Evolutionary conservation across 345 rosid genomes (phyloP).

Genomic region (Eucalyptus globulus): DNA sequence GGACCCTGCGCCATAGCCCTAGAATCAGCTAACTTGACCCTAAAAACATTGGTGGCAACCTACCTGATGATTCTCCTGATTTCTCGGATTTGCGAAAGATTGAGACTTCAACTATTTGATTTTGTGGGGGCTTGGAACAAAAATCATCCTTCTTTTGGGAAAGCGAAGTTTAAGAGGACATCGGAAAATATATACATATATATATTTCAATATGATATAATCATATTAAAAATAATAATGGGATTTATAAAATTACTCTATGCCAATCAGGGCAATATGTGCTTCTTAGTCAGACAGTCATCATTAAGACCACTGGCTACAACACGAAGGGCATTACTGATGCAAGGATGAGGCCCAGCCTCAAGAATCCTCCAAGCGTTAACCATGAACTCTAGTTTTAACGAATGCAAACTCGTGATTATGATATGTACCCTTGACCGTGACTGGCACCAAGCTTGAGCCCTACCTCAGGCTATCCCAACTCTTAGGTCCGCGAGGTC

Average conservation of each 20-base stretch:
- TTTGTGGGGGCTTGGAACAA: background rate
- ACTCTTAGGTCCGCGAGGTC: background rate
- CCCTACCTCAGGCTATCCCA: fast-evolving
- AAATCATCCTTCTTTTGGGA: background rate
- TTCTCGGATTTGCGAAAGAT: background rate
- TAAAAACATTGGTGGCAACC: no score
- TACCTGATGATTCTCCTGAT: background rate
- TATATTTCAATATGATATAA: no score
- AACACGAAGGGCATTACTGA: fast-evolving
- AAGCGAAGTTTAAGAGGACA: fast-evolving
- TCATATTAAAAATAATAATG: background rate
- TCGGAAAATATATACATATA: background rate
- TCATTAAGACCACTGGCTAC: fast-evolving
- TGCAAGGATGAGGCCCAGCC: background rate
- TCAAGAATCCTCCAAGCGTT: background rate
- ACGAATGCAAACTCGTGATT: background rate
- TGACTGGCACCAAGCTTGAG: background rate
- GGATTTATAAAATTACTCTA: background rate
- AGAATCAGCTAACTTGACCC: no score
- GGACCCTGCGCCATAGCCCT: no score
- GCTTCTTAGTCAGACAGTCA: fast-evolving
- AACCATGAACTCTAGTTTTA: background rate
- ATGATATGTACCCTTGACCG: fast-evolving
- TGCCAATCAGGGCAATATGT: background rate
- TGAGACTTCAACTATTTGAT: background rate